phyloP scores from a whole-genome alignment of 352 stramenopile genomes.

The Pythium apleroticum region DNA sequence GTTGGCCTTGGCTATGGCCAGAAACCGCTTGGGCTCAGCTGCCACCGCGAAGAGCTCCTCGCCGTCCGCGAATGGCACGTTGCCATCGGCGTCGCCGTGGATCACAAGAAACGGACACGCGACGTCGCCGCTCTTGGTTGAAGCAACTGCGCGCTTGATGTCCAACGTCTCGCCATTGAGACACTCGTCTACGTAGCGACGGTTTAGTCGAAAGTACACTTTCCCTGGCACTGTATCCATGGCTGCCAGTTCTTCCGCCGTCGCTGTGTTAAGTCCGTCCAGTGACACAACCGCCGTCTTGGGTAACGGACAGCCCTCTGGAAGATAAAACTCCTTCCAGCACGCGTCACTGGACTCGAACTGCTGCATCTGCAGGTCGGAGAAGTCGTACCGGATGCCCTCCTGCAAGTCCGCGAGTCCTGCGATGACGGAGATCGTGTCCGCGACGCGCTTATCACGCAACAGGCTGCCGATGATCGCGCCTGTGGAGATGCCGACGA shows the following conservation, averaged over 20 bases:
- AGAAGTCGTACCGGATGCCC: slow-evolving; percentile 64
- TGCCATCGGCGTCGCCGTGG: slow-evolving; percentile 59
- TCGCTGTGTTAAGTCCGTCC: slow-evolving; percentile 33
- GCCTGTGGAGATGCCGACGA: slow-evolving; percentile 70
- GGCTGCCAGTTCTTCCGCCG: slow-evolving; percentile 7
- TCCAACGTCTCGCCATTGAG: slow-evolving; percentile 37
- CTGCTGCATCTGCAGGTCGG: slow-evolving; percentile 43
- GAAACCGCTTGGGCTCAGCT: slow-evolving; percentile 54
- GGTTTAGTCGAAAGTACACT: slow-evolving; percentile 50
- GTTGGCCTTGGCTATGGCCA: slow-evolving; percentile 61
- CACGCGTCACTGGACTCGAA: slow-evolving; percentile 40
- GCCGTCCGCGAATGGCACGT: slow-evolving; percentile 56
- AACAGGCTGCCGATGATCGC: slow-evolving; percentile 67
- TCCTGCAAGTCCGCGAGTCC: slow-evolving; percentile 49
- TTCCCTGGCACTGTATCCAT: slow-evolving; percentile 36
- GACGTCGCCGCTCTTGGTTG: slow-evolving; percentile 12
- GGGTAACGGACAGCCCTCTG: slow-evolving; percentile 39
- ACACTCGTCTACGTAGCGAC: slow-evolving; percentile 58
- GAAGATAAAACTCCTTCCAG: slow-evolving; percentile 76
- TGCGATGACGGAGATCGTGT: slow-evolving; percentile 62
- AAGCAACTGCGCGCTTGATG: slow-evolving; percentile 36
- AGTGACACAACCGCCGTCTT: slow-evolving; percentile 41
- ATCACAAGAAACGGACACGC: slow-evolving; percentile 53
- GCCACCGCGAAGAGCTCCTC: slow-evolving; percentile 55
- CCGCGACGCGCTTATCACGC: slow-evolving; percentile 36